phyloP scores from a whole-genome alignment of 2,329 filamentous ascomycete species.

The Acrocalymma vagum region DNA sequence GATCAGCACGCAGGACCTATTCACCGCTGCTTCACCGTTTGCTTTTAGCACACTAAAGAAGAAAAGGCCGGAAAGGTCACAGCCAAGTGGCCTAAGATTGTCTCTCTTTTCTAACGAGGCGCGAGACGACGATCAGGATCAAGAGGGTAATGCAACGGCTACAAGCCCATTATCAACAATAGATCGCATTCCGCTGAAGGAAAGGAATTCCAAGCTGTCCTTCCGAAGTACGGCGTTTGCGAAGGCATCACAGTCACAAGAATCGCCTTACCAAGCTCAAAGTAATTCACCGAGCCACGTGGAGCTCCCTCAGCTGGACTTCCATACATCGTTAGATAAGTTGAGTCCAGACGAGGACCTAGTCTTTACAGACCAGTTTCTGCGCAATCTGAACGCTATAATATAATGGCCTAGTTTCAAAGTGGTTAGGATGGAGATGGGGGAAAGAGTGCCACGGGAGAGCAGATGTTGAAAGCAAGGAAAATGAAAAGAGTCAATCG shows the following conservation, averaged over 20 bases:
- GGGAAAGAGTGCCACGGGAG: too few species aligned
- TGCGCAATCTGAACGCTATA: conserved; percentile 28
- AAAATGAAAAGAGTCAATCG: too few species aligned
- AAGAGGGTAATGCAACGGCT: conserved; percentile 9
- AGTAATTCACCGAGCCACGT: conserved; percentile 16
- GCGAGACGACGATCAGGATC: conserved; percentile 10
- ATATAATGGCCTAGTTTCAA: conserved; percentile 11
- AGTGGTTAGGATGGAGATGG: too few species aligned
- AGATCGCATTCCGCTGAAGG: conserved; percentile 36
- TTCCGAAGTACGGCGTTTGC: conserved; percentile 26
- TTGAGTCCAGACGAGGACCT: conserved; percentile 28
- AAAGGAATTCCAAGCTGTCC: conserved; percentile 27
- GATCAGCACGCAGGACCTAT: conserved; percentile 55
- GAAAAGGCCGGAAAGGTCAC: conserved; percentile 21
- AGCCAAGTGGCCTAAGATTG: conserved; percentile 31
- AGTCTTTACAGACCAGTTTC: conserved; percentile 37
- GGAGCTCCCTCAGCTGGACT: conserved; percentile 29
- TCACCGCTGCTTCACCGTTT: conserved; percentile 52
- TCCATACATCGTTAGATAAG: conserved; percentile 31
- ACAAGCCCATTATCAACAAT: conserved; percentile 30
- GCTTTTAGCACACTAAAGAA: conserved; percentile 53
- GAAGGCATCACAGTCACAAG: conserved; percentile 30
- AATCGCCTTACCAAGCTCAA: conserved; percentile 10
- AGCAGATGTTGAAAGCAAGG: too few species aligned
- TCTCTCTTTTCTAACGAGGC: conserved; percentile 27